Evolutionary conservation across 306 rosid species (phyloP), one percentile per base, ranked within the genome.

Genomic region (Trichosanthes cucumerina): DNA sequence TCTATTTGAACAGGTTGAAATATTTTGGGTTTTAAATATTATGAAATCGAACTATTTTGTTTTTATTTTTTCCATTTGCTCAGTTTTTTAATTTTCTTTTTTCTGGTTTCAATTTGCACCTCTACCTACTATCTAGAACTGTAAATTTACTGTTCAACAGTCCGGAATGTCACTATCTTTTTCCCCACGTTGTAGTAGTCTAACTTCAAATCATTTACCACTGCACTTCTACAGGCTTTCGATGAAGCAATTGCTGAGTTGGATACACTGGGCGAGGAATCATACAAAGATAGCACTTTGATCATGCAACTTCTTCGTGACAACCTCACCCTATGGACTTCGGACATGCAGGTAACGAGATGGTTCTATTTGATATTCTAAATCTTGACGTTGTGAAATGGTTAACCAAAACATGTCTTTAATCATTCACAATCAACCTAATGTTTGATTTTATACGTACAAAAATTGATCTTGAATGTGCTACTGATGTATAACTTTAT

Each of bases 221-320:
- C 16, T 34, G 36, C 10, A 9, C 59, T 74, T 78, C 36, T 60
- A 16, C 79, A 96, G 99, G 98, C 99, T 38, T 93, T 96, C 79
- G 99, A 96, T 69, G 99, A 96, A 87, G 99, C 99, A 8, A 96
- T 96, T 69, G 99, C 98, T 59, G 98, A 93, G 85, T 91, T 93
- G 91, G 99, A 96, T 82, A 92, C 98, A 53, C 84, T 96, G 65
- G 99, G 98, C 41, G 99, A 93, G 87, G 99, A 96, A 77, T 96
- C 98, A 0, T 96, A 96, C 91, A 96, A 96, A 90, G 98, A 96
- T 65, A 96, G 98, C 91, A 96, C 99, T 81, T 88, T 96, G 97
- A 96, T 96, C 86, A 96, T 96, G 98, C 98, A 96, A 83, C 93
- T 96, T 79, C 99, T 96, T 46, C 99, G 99, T 70, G 99, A 96